Evolutionary conservation across 75 land plant species (phyloP), one percentile per base, ranked within the genome.

Genomic region (Pseudotsuga menziesii): DNA sequence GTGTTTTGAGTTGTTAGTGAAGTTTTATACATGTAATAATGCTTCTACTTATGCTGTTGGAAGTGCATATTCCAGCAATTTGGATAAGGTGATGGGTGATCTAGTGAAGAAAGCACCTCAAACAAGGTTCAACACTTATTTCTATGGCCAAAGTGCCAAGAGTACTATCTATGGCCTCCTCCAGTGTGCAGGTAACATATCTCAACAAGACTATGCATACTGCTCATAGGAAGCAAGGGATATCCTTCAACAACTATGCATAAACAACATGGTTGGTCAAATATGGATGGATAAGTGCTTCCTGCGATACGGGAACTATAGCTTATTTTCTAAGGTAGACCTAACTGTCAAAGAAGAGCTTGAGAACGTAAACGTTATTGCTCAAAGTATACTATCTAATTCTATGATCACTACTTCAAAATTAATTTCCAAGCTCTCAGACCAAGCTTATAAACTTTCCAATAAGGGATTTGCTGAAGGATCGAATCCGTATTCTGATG

Each of bases 301-400:
- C 61, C 20, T 75, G 76, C 61, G 76, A 15, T 75, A 75, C 32
- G 61, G 58, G 13, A 75, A 57, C 29, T 58, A 23, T 20, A 29
- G 20, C 16, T 75, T 57, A 61, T 26, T 75, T 64, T 32, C 39
- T 1, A 23, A 35, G 4, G 13, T 23, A 64, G 32, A 64, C n/a
- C n/a, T n/a, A 9, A 35, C 69, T 12, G 4, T n/a, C n/a, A 64
- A 0, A 12, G 7, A 14, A 2, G 2, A 13, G 2, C 0, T 5
- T 14, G 15, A 2, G 3, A 70, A 20, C 8, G 22, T 8, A 17
- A 9, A 70, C 3, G n/a, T 2, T 39, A 39, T 44, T 8, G 17
- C 13, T 64, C 15, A 14, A 35, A 64, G 3, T 16, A 27, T 13
- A 12, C 5, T 70, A 17, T 1, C 32, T 16, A 19, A 6, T 39